phyloP scores from a whole-genome alignment of 257 asterid genomes.

The Salvia rosmarinus region DNA sequence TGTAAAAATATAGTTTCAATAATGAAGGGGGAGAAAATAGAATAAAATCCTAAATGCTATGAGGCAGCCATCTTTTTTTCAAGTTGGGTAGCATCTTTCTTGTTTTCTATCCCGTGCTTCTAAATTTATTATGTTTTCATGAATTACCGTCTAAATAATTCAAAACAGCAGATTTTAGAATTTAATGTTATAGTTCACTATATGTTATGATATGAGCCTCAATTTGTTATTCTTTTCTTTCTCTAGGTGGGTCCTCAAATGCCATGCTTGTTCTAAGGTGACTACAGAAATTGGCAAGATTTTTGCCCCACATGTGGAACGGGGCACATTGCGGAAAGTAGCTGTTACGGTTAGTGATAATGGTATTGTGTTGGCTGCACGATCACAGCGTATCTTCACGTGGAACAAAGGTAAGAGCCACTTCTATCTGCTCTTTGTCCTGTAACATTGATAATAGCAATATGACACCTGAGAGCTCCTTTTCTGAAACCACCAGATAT shows the following conservation, averaged over 20 bases:
- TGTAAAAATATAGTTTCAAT: background rate
- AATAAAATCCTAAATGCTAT: background rate
- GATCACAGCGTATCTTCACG: constrained; percentile 84
- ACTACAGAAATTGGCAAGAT: constrained; percentile 87
- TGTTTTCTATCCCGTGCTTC: background rate
- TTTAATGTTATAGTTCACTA: background rate
- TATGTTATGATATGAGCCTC: background rate
- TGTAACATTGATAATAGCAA: background rate
- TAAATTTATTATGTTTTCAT: background rate
- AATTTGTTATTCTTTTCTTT: background rate
- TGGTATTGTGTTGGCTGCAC: constrained; percentile 77
- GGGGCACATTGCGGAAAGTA: constrained; percentile 94
- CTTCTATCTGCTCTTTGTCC: constrained; percentile 19
- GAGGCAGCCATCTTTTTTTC: background rate
- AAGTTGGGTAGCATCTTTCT: background rate
- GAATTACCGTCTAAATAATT: background rate
- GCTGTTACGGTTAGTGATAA: constrained; percentile 93
- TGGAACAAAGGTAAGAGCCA: constrained; percentile 78
- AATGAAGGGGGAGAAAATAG: background rate
- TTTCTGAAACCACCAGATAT: background rate
- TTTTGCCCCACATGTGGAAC: constrained; percentile 97
- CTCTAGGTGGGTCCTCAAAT: constrained; percentile 91
- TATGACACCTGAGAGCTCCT: background rate
- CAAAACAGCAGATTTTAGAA: background rate
- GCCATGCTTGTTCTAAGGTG: constrained; percentile 97